These are phyloP conservation scores for Spinellus fusiger DNA, from an alignment of 192 early-diverging fungal species.

Conservation along the genomic window DNA sequence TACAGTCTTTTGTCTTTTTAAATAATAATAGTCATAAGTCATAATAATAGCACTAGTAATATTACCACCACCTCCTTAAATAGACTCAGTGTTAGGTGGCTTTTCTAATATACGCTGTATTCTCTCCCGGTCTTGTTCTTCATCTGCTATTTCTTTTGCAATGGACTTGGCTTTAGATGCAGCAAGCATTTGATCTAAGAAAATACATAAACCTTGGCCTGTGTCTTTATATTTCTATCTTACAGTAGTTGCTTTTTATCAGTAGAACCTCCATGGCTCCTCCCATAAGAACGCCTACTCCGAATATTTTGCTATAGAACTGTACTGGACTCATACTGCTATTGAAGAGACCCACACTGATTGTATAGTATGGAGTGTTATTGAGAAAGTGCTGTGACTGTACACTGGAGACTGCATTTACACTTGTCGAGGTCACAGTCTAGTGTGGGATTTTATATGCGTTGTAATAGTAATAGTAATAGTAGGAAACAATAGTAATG, in stretches of 20 bases:
- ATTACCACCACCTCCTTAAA: too few relatives aligned
- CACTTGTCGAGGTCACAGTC: too few relatives aligned
- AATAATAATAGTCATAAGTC: too few relatives aligned
- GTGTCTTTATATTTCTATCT: neutral
- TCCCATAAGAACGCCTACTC: slow-evolving; percentile 11
- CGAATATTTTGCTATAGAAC: slow-evolving; percentile 22
- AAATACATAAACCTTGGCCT: neutral
- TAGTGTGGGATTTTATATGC: too few relatives aligned
- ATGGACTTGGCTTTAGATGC: slow-evolving; percentile 23
- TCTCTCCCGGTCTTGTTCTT: slow-evolving; percentile 12
- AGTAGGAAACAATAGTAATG: too few relatives aligned
- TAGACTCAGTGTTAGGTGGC: too few relatives aligned
- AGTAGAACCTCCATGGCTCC: slow-evolving; percentile 20
- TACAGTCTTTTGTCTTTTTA: too few relatives aligned
- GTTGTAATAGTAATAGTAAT: too few relatives aligned
- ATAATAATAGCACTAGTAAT: too few relatives aligned
- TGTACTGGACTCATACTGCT: neutral
- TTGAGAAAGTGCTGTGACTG: neutral
- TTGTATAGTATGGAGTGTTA: neutral
- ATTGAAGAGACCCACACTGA: too few relatives aligned
- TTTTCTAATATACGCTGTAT: slow-evolving; percentile 3
- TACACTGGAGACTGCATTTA: neutral
- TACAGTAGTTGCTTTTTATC: slow-evolving; percentile 25
- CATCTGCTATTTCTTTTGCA: slow-evolving; percentile 11
- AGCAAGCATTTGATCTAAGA: slow-evolving; percentile 26